Conservation (phyloP, 2,329 filamentous ascomycete species). For the Aspergillus cejpii region DNA sequence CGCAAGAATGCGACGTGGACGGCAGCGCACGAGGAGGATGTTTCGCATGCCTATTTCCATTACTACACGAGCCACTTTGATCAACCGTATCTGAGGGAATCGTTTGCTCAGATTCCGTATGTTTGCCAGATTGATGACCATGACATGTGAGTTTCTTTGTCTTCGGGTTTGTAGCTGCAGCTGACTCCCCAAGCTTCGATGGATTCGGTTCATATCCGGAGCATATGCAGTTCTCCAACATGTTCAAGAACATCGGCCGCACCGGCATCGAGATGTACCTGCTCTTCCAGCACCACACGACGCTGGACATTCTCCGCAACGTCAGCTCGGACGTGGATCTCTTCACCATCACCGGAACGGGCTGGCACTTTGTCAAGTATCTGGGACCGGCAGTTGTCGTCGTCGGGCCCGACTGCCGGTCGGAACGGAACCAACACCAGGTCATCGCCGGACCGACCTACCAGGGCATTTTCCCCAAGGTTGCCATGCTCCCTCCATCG, state of each 20-base stretch:
- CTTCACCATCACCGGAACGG: slow-evolving; percentile 93
- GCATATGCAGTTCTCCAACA: slow-evolving; percentile 95
- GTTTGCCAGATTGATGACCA: slow-evolving; percentile 91
- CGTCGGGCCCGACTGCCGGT: slow-evolving; percentile 83
- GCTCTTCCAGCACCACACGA: slow-evolving; percentile 96
- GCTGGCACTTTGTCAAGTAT: slow-evolving; percentile 98
- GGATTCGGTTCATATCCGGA: slow-evolving; percentile 96
- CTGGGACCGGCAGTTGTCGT: slow-evolving; percentile 86
- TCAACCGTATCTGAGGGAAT: slow-evolving; percentile 86
- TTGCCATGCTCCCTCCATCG: slow-evolving; percentile 80
- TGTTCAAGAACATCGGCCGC: slow-evolving; percentile 96
- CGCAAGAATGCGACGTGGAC: slow-evolving; percentile 88
- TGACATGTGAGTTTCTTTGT: slow-evolving; percentile 69
- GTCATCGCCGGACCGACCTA: slow-evolving; percentile 96
- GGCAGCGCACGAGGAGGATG: slow-evolving; percentile 89
- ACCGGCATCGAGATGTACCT: slow-evolving; percentile 97
- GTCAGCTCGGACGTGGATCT: slow-evolving; percentile 82
- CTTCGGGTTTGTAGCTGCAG: background rate
- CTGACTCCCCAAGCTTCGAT: slow-evolving; percentile 62
- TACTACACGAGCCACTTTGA: slow-evolving; percentile 99
- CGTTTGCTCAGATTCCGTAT: slow-evolving; percentile 95
- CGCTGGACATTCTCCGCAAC: slow-evolving; percentile 83
- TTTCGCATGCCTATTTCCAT: slow-evolving; percentile 94
- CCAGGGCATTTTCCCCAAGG: slow-evolving; percentile 92
- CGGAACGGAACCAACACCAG: slow-evolving; percentile 80